A percentile compares a stretch with the other conserved stretches of the same genome.
phyloP scores from a whole-genome alignment of 2,329 filamentous ascomycete species.

The Waltergamsia citrina region DNA sequence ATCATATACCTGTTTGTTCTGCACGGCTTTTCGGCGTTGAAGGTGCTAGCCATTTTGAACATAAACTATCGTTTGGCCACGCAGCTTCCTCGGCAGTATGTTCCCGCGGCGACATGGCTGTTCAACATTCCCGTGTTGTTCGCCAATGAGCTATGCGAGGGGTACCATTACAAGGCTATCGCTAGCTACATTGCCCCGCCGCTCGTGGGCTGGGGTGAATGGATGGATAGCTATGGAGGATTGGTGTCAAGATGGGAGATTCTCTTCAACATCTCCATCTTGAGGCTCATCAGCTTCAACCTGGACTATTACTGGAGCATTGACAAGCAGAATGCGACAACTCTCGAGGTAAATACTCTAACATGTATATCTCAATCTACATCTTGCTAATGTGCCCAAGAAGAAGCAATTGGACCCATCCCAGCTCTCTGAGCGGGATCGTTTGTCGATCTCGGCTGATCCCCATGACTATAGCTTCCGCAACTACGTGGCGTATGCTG shows the following conservation, averaged over 20 bases:
- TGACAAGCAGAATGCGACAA: constrained; percentile 51
- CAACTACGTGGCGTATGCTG: constrained; percentile 80
- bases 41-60: constrained; percentile 71
- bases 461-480: constrained; percentile 65
- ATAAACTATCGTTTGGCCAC: constrained; percentile 76
- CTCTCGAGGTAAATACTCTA: constrained; percentile 63
- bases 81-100: constrained; percentile 55
- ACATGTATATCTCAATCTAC: neutral
- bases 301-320: constrained; percentile 93
- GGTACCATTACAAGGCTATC: constrained; percentile 63
- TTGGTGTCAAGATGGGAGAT: constrained; percentile 90
- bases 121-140: constrained; percentile 86
- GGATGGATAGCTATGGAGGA: constrained; percentile 71
- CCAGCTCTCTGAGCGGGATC: constrained; percentile 79
- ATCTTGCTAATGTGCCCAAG: constrained; percentile 61
- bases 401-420: constrained; percentile 94
- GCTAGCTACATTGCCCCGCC: constrained; percentile 38
- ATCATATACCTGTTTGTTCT: constrained; percentile 67
- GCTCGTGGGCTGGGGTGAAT: constrained; percentile 53
- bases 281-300: constrained; percentile 93
- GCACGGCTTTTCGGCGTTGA: constrained; percentile 78
- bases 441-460: constrained; percentile 67
- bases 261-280: constrained; percentile 91
- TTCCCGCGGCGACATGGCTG: constrained; percentile 73
- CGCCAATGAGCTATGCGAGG: constrained; percentile 74